A percentile compares a stretch with the other conserved stretches of the same genome.
Evolutionary conservation across 306 rosid genomes (phyloP).

Genomic region (Castanea sativa): DNA sequence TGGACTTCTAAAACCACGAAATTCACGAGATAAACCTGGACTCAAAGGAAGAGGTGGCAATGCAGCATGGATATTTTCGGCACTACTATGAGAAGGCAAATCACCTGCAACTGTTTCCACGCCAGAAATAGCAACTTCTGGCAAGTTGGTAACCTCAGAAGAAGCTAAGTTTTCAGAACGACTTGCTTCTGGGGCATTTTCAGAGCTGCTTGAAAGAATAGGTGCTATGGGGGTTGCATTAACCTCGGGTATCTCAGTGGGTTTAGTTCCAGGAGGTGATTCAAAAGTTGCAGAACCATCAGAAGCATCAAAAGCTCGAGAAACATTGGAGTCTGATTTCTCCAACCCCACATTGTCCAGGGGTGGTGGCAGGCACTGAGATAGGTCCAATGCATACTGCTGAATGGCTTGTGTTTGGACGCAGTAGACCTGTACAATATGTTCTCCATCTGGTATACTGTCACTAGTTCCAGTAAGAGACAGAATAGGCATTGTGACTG

Average conservation of each 20-base stretch:
- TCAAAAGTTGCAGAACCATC: conserved; percentile 37
- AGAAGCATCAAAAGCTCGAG: conserved; percentile 34
- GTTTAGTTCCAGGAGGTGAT: conserved; percentile 21
- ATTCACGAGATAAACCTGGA: conserved; percentile 49
- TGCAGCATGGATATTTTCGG: conserved; percentile 33
- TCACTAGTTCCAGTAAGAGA: conserved; percentile 74
- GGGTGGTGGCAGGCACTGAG: conserved; percentile 74
- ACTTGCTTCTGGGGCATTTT: conserved; percentile 28
- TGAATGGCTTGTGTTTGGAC: conserved; percentile 85
- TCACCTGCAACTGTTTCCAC: conserved; percentile 34
- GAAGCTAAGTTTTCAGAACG: conserved; percentile 38
- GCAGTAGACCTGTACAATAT: conserved; percentile 63
- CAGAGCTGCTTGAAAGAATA: conserved; percentile 34
- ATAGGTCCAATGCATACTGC: conserved; percentile 64
- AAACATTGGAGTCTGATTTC: conserved; percentile 34
- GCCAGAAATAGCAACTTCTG: conserved; percentile 39
- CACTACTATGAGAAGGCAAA: conserved; percentile 36
- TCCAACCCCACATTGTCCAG: conserved; percentile 50
- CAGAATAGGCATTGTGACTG: conserved; percentile 73
- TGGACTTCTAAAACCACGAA: conserved; percentile 40
- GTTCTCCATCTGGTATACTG: conserved; percentile 60
- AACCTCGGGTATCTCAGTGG: conserved; percentile 3
- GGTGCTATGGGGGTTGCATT: conserved; percentile 12
- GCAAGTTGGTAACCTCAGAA: conserved; percentile 39
- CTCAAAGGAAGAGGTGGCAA: conserved; percentile 54